Base-by-base conservation (phyloP, 371 early-diverging fungal genomes). In the Conidiobolus incongruus region DNA sequence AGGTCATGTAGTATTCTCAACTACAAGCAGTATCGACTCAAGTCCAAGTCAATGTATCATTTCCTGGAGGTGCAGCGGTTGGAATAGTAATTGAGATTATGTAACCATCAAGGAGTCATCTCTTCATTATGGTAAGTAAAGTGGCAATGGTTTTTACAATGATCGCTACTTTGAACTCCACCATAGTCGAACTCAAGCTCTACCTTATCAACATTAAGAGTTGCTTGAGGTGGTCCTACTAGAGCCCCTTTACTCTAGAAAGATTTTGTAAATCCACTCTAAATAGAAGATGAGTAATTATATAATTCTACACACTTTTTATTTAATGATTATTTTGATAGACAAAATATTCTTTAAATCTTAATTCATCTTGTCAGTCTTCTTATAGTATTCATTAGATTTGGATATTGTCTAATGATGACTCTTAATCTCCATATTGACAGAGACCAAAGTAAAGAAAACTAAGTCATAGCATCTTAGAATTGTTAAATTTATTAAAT, bases 1-100 rank as follows among this genome's bases (percentile, higher is more conserved):
- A n/a, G n/a, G n/a, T n/a, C n/a, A n/a, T n/a, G n/a, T n/a, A n/a
- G n/a, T n/a, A 68, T 68, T 75, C 78, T 20, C 61, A 61, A 48
- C 66, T 62, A 2, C 68, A 70, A 5, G 52, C 48, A 11, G 67
- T 66, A 51, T 72, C 70, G 28, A 70, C 64, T 73, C 76, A 79
- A 1, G 61, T 49, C 79, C 77, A 79, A 0, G 66, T 62, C 50
- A 80, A 68, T 22, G 63, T 48, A 11, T 41, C 47, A 6, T 43
- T 34, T 6, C 8, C n/a, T 17, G 43, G 13, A 13, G 33, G 33
- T 3, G 21, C 16, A 4, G 4, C 5, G 4, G 22, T 20, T 4
- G 43, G 43, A 10, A 43, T 15, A 8, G 33, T 17, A 10, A 43
- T 24, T 6, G 8, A 8, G 15, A n/a, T 32, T 4, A 17, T 33